Percentiles rank a stretch among this genome's conserved stretches.
Evolutionary conservation across 2,329 filamentous ascomycete species (phyloP).

Genomic region (Penicillium hesseltinei): DNA sequence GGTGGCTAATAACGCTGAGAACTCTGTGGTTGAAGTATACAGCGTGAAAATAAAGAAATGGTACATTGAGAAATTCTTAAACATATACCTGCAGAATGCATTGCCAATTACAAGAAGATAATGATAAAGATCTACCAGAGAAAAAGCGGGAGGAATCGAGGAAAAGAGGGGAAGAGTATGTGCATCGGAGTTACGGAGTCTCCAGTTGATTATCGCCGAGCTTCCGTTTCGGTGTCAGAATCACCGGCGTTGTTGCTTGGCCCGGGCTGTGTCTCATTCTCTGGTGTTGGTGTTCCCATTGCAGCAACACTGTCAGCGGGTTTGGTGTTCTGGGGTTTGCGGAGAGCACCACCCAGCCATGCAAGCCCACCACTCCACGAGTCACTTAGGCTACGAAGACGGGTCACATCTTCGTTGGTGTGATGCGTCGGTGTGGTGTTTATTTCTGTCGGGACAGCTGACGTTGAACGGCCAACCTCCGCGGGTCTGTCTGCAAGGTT

Average conservation of each 20-base stretch:
- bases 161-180: slow-evolving; percentile 8
- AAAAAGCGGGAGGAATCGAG: not conserved
- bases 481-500: slow-evolving; percentile 18
- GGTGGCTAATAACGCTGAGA: not conserved
- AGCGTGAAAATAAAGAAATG: not conserved
- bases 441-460: slow-evolving; percentile 20
- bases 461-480: slow-evolving; percentile 24
- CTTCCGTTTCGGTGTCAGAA: slow-evolving; percentile 2
- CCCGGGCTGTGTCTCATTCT: not conserved
- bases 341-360: slow-evolving; percentile 37
- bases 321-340: slow-evolving; percentile 13
- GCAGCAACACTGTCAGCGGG: slow-evolving; percentile 10
- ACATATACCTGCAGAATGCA: slow-evolving; percentile 19
- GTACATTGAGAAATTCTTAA: slow-evolving; percentile 17
- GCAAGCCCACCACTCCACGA: slow-evolving; percentile 37
- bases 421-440: slow-evolving; percentile 8
- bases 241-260: not conserved
- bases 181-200: not conserved
- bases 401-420: slow-evolving; percentile 20
- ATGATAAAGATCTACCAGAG: slow-evolving; percentile 10
- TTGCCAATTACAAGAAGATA: slow-evolving; percentile 21
- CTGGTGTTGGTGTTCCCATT: slow-evolving; percentile 14
- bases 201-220: slow-evolving; percentile 10
- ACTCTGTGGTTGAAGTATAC: not conserved
- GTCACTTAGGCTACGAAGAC: slow-evolving; percentile 40